phyloP scores from a whole-genome alignment of 2,329 filamentous ascomycete genomes.

The Trichoderma sp. region DNA sequence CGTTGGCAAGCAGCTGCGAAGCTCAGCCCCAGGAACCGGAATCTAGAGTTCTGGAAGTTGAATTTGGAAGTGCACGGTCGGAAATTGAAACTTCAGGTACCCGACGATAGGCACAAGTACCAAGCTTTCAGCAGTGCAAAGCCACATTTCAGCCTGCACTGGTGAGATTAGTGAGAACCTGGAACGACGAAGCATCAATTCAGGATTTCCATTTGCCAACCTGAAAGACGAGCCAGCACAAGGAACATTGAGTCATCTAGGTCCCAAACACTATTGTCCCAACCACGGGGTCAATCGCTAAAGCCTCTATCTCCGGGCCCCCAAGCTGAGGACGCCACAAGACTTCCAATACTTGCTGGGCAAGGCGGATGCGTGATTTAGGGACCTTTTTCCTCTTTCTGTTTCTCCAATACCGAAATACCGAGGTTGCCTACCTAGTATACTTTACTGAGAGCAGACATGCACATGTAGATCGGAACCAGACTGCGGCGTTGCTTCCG shows the following conservation, averaged over 20 bases:
- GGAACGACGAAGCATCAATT: neutral
- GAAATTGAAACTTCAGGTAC: neutral
- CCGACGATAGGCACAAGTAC: neutral
- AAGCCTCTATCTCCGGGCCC: neutral
- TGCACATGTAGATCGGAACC: neutral
- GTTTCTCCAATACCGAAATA: neutral
- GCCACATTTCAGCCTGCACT: neutral
- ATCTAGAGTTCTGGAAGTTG: neutral
- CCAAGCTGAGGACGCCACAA: neutral
- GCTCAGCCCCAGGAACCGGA: conserved; percentile 1
- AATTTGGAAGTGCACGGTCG: neutral
- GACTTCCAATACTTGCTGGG: neutral
- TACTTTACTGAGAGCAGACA: neutral
- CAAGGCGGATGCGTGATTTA: neutral
- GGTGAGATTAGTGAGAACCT: neutral
- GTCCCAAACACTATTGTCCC: neutral
- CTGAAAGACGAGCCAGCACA: neutral
- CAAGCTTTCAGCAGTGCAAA: neutral
- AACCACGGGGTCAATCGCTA: neutral
- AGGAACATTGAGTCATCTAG: neutral
- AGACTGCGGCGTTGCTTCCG: neutral
- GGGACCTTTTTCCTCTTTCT: neutral
- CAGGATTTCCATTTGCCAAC: neutral
- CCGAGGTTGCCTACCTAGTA: neutral
- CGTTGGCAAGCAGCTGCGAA: neutral